Percentiles rank a stretch among this genome's conserved stretches.
Conservation (phyloP, 2,329 filamentous ascomycete species). For the Claviceps fusiformis region DNA sequence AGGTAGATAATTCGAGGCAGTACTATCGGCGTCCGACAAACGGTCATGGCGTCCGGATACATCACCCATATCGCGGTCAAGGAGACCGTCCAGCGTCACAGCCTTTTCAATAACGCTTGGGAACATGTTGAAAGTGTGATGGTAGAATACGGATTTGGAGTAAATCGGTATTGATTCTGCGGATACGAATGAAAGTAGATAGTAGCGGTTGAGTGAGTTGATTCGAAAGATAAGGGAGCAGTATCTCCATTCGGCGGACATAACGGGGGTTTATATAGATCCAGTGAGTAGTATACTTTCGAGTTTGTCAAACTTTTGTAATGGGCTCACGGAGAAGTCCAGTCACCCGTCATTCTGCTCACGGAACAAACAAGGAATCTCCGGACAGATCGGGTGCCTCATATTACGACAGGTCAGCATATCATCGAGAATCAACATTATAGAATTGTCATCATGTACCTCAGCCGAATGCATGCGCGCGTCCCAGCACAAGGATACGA, state of each 20-base stretch:
- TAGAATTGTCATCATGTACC: background rate
- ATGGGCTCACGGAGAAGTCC: background rate
- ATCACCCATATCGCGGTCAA: conserved; percentile 4
- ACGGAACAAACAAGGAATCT: background rate
- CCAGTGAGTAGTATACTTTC: background rate
- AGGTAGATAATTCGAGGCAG: conserved; percentile 1
- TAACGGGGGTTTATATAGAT: background rate
- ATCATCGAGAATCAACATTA: background rate
- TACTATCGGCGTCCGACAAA: background rate
- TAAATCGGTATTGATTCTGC: background rate
- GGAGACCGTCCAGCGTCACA: conserved; percentile 1
- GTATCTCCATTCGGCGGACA: background rate
- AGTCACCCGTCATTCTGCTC: background rate
- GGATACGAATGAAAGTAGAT: background rate
- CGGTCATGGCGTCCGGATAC: conserved; percentile 1
- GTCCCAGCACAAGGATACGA: background rate
- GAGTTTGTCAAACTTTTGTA: background rate
- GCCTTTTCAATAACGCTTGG: conserved; percentile 5
- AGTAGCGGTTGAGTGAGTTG: background rate
- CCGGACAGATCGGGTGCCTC: background rate
- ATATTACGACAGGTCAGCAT: background rate
- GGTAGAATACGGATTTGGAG: background rate
- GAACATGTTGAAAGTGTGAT: conserved; percentile 1
- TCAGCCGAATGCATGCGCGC: background rate
- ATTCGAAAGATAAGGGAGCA: background rate